phyloP scores from a whole-genome alignment of 2,329 filamentous ascomycete genomes.

The Aciculosporium take region DNA sequence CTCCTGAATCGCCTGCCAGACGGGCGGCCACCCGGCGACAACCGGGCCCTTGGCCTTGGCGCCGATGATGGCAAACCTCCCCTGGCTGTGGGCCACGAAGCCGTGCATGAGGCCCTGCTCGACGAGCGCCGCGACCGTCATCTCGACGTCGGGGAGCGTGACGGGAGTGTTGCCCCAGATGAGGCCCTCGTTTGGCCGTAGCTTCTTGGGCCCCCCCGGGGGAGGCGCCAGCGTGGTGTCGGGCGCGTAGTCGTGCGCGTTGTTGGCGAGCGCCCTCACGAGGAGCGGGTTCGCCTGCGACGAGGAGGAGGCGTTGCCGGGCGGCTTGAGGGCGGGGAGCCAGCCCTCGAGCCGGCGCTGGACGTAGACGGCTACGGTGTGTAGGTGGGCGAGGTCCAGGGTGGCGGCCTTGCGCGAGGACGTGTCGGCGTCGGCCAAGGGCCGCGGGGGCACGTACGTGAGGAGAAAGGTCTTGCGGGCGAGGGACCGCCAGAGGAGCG shows the following conservation, averaged over 20 bases:
- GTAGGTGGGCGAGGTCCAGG: constrained; percentile 56
- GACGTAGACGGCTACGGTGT: constrained; percentile 47
- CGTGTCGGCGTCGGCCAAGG: constrained; percentile 29
- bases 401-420: constrained; percentile 53
- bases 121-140: constrained; percentile 60
- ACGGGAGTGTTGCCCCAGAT: constrained; percentile 49
- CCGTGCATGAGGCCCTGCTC: constrained; percentile 71
- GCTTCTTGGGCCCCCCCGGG: constrained; percentile 29
- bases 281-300: constrained; percentile 36
- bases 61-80: constrained; percentile 70
- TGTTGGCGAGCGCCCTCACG: constrained; percentile 37
- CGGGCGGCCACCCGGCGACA: constrained; percentile 59
- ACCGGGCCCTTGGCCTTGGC: constrained; percentile 52
- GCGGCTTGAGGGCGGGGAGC: constrained; percentile 25
- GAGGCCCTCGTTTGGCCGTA: constrained; percentile 43
- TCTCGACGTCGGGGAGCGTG: constrained; percentile 56
- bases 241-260: constrained; percentile 19
- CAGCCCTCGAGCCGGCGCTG: constrained; percentile 51
- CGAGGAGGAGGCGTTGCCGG: constrained; percentile 14
- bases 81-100: constrained; percentile 64
- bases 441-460: constrained; percentile 62
- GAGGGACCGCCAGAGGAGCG: constrained; percentile 73
- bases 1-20: constrained; percentile 53
- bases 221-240: constrained; percentile 33
- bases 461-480: constrained; percentile 65